Conservation (phyloP, 495 filamentous ascomycete species). For the Lophiostoma macrostomum region DNA sequence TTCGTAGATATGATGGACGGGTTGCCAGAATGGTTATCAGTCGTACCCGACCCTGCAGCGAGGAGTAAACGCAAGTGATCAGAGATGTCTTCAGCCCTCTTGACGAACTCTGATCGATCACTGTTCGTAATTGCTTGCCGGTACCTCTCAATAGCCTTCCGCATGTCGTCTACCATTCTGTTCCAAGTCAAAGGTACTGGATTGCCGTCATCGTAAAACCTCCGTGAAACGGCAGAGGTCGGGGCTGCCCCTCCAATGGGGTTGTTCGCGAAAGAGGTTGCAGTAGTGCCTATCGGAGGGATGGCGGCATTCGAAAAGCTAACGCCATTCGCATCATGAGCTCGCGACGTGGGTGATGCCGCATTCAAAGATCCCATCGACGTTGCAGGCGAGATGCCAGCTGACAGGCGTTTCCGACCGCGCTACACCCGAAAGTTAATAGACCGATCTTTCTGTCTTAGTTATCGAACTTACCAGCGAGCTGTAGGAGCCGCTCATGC, state of each 20-base stretch:
- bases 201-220: conserved; percentile 81
- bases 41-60: conserved; percentile 91
- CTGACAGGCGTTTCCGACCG: conserved; percentile 52
- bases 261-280: conserved; percentile 63
- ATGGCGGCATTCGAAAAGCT: conserved; percentile 50
- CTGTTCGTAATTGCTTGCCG: conserved; percentile 75
- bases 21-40: conserved; percentile 96
- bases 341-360: conserved; percentile 48
- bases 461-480: conserved; percentile 49
- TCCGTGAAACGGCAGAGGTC: conserved; percentile 64
- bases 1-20: conserved; percentile 99
- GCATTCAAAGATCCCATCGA: conserved; percentile 85
- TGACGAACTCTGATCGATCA: conserved; percentile 84
- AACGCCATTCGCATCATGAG: conserved; percentile 46
- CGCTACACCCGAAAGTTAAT: conserved; percentile 3
- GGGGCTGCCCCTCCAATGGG: conserved; percentile 53
- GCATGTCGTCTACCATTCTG: conserved; percentile 85
- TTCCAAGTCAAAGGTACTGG: conserved; percentile 80
- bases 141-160: conserved; percentile 79
- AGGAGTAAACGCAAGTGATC: conserved; percentile 93
- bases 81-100: conserved; percentile 91
- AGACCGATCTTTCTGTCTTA: neutral
- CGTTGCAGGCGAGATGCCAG: conserved; percentile 80
- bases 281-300: conserved; percentile 57
- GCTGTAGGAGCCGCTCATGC: conserved; percentile 59